Evolutionary conservation across 2,329 filamentous ascomycete genomes (phyloP).

Genomic region (Penicillium freii): DNA sequence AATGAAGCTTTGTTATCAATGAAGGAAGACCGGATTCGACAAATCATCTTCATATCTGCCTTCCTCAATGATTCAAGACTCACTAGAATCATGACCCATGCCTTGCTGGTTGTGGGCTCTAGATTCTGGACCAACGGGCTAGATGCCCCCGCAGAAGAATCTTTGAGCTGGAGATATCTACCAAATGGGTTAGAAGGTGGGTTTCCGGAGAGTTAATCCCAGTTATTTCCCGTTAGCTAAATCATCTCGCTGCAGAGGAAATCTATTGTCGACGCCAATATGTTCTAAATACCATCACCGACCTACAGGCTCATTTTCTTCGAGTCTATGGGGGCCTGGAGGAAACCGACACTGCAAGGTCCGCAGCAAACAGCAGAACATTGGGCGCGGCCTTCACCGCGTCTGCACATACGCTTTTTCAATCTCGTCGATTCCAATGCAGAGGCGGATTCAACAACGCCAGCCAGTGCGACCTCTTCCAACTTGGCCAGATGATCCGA

Average conservation of each 20-base stretch:
- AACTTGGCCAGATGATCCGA: constrained; percentile 45
- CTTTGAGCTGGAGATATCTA: constrained; percentile 39
- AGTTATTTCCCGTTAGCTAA: constrained; percentile 5
- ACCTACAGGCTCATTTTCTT: constrained; percentile 45
- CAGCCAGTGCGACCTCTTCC: constrained; percentile 45
- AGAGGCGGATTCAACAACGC: constrained; percentile 43
- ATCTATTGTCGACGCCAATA: constrained; percentile 43
- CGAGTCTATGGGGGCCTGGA: constrained; percentile 42
- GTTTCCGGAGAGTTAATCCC: not conserved
- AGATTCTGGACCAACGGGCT: constrained; percentile 35
- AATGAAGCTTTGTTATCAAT: constrained; percentile 28
- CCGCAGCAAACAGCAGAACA: constrained; percentile 11
- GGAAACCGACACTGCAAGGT: constrained; percentile 21
- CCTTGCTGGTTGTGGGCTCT: constrained; percentile 39
- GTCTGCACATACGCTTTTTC: constrained; percentile 9
- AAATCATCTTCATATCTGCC: constrained; percentile 39
- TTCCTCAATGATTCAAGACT: constrained; percentile 31
- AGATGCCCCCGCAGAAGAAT: constrained; percentile 20
- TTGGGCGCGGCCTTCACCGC: constrained; percentile 17
- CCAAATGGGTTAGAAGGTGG: constrained; percentile 43
- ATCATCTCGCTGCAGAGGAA: constrained; percentile 34
- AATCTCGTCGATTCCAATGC: constrained; percentile 38
- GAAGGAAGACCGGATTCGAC: constrained; percentile 41
- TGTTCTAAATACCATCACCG: constrained; percentile 44
- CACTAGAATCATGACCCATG: constrained; percentile 34